phyloP scores from a whole-genome alignment of 2,329 filamentous ascomycete genomes.

The Trichoderma sp. region DNA sequence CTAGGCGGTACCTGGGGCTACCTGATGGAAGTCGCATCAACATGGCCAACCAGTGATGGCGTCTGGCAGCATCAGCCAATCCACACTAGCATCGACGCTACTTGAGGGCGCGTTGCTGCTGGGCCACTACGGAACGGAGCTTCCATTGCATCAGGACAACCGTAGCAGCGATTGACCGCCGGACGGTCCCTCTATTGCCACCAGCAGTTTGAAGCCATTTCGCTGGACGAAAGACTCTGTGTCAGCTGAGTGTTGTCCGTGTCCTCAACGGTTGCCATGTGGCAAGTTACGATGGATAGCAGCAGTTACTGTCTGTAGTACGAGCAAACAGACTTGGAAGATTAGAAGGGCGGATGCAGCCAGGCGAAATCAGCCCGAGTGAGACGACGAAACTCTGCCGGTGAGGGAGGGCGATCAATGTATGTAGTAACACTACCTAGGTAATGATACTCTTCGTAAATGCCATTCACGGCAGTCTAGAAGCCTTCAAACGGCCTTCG shows the following conservation, averaged over 20 bases:
- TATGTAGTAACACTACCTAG: not conserved
- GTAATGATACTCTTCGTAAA: not conserved
- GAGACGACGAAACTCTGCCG: not conserved
- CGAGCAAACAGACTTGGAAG: not conserved
- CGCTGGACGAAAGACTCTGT: not conserved
- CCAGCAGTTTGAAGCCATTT: not conserved
- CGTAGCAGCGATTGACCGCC: constrained; percentile 2
- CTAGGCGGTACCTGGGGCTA: not conserved
- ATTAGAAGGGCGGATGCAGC: not conserved
- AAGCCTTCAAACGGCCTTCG: not conserved
- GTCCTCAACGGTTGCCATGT: not conserved
- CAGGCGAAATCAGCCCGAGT: not conserved
- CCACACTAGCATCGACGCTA: constrained; percentile 17
- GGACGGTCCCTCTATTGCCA: not conserved
- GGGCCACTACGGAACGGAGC: constrained; percentile 1
- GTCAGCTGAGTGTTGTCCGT: not conserved
- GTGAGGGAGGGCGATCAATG: no score
- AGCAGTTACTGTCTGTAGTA: not conserved
- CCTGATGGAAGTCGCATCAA: not conserved
- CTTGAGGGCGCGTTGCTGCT: not conserved
- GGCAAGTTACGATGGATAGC: no score
- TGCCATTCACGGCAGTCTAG: not conserved
- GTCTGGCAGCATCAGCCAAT: not conserved
- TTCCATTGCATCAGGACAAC: not conserved
- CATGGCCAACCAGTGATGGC: not conserved